Evolutionary conservation across 768 basidiomycete genomes (phyloP).

Genomic region (Mycena filopes): DNA sequence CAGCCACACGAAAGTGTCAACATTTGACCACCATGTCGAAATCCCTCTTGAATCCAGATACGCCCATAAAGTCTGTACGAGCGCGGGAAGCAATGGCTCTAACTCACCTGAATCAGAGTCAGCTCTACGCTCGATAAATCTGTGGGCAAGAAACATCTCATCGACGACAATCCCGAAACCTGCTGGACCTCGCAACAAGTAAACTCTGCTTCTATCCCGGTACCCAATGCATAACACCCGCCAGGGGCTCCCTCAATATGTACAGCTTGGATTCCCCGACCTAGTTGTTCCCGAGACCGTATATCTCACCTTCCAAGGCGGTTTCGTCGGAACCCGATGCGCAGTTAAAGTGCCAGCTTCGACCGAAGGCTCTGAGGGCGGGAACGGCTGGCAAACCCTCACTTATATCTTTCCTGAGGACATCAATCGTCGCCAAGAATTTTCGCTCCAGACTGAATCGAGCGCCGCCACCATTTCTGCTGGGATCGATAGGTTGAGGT

Average conservation of each 20-base stretch:
- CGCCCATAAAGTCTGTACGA: constrained; percentile 61
- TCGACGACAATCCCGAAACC: constrained; percentile 79
- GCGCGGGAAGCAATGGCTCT: constrained; percentile 20
- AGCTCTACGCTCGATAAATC: constrained; percentile 84
- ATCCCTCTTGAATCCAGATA: constrained; percentile 55
- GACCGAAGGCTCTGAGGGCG: constrained; percentile 30
- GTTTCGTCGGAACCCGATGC: constrained; percentile 82
- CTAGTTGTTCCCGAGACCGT: constrained; percentile 66
- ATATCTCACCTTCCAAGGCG: constrained; percentile 83
- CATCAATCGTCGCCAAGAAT: constrained; percentile 77
- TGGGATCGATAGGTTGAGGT: constrained; percentile 61
- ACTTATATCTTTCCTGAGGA: constrained; percentile 80
- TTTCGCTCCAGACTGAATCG: constrained; percentile 52
- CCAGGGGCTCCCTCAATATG: constrained; percentile 83
- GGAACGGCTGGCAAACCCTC: constrained; percentile 60
- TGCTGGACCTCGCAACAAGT: constrained; percentile 91
- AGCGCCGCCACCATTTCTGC: constrained; percentile 28
- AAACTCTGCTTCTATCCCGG: background rate
- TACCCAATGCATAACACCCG: constrained; percentile 23
- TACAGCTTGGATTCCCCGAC: constrained; percentile 69
- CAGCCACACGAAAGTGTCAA: background rate
- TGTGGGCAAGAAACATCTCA: constrained; percentile 74
- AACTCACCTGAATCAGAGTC: constrained; percentile 59
- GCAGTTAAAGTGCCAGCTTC: constrained; percentile 52
- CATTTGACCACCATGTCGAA: constrained; percentile 29